These are phyloP conservation scores for Babesia gibsoni DNA, from an alignment of 169 alveolate genomes.

Conservation along the genomic window DNA sequence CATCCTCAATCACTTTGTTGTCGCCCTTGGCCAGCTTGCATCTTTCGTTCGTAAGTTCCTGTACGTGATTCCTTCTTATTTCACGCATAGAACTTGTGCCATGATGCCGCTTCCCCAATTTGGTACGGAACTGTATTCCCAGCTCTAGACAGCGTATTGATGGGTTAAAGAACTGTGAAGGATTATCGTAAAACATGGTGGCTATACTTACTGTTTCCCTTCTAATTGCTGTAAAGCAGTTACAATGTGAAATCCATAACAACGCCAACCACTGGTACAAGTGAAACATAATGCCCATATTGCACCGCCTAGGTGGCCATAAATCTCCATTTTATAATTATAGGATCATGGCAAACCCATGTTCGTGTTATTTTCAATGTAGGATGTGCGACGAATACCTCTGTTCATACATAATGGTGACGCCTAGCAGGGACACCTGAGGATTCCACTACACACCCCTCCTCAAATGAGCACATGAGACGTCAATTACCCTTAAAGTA, in stretches of 20 bases:
- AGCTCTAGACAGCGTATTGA: slow-evolving; percentile 1
- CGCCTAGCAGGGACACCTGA: too few relatives aligned
- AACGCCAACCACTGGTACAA: neutral
- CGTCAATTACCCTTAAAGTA: too few relatives aligned
- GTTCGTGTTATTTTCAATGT: too few relatives aligned
- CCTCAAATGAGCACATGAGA: too few relatives aligned
- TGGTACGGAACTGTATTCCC: slow-evolving; percentile 48
- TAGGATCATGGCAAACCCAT: too few relatives aligned
- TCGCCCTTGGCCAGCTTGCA: slow-evolving; percentile 34
- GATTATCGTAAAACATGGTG: neutral
- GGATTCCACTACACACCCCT: too few relatives aligned
- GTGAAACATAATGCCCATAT: slow-evolving; percentile 1
- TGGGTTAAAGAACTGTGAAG: neutral
- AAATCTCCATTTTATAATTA: slow-evolving; percentile 1
- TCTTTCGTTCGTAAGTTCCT: slow-evolving; percentile 56
- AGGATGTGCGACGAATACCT: too few relatives aligned
- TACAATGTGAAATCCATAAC: slow-evolving; percentile 1
- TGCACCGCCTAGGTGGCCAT: neutral
- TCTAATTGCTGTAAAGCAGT: neutral
- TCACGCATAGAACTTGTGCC: slow-evolving; percentile 47
- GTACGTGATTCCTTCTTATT: slow-evolving; percentile 44
- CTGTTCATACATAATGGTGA: too few relatives aligned
- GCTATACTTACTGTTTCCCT: neutral
- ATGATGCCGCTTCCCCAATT: slow-evolving; percentile 56
- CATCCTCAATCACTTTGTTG: slow-evolving; percentile 36